Evolutionary conservation across 1,139 yeast species (phyloP).

Genomic region (Hansenula anomala): DNA sequence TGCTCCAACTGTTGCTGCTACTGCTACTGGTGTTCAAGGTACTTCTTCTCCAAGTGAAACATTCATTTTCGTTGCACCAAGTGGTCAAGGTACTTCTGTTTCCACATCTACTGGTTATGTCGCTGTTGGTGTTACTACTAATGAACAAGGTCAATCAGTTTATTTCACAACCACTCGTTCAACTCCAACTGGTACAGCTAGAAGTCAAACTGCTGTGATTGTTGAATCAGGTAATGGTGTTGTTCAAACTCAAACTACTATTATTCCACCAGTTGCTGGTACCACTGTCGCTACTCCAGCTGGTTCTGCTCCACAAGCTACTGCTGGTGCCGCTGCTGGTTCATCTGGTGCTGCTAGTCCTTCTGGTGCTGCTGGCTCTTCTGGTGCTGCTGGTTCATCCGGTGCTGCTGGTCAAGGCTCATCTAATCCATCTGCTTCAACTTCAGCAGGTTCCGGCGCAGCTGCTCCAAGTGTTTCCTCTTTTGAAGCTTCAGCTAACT

Average conservation of each 20-base stretch:
- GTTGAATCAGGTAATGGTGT: not conserved
- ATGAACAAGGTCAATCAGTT: not conserved
- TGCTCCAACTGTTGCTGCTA: not conserved
- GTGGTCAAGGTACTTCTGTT: not conserved
- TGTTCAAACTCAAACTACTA: not conserved
- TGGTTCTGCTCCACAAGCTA: not conserved
- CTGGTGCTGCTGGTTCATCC: not conserved
- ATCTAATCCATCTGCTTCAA: not conserved
- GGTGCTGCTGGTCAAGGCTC: not conserved
- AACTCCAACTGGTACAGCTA: not conserved
- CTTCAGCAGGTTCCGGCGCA: not conserved
- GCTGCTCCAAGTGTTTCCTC: not conserved
- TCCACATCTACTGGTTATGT: not conserved
- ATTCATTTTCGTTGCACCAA: not conserved
- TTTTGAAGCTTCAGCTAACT: not conserved
- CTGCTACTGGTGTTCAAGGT: not conserved
- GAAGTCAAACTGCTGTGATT: not conserved
- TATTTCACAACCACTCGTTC: not conserved
- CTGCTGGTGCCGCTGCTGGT: not conserved
- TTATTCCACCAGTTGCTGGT: not conserved
- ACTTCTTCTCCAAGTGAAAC: too few species aligned
- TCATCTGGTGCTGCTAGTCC: not conserved
- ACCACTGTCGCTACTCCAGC: not conserved
- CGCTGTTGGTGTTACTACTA: not conserved
- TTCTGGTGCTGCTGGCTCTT: not conserved